Evolutionary conservation across 176 grass and related monocot species (phyloP).

Genomic region (Miscanthus lutarioriparius): DNA sequence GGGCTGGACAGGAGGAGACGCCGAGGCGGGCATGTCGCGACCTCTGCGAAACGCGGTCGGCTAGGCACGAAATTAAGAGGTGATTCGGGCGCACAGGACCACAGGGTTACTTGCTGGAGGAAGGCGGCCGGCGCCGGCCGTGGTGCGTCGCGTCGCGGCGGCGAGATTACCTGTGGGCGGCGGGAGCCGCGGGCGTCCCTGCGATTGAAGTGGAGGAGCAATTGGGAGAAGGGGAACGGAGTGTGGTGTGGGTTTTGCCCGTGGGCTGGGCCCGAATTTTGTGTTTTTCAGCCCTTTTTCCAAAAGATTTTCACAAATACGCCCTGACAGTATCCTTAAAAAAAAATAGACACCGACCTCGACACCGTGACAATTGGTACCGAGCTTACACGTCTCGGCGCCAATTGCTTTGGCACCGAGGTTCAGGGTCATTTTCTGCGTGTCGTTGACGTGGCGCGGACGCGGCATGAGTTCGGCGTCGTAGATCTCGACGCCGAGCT

Average conservation of each 20-base stretch:
- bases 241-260: not conserved
- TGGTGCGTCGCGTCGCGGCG: not conserved
- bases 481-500: too few relatives aligned
- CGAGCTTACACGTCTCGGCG: too few relatives aligned
- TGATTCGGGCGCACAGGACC: not conserved
- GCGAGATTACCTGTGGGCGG: constrained; percentile 33
- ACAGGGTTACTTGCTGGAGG: not conserved
- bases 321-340: too few relatives aligned
- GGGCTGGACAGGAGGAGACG: constrained; percentile 30
- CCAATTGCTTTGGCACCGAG: too few relatives aligned
- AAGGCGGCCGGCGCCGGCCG: not conserved
- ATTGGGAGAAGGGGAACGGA: not conserved
- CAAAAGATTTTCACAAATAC: too few relatives aligned
- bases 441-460: too few relatives aligned
- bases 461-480: too few relatives aligned
- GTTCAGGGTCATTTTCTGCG: too few relatives aligned
- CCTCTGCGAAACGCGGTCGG: not conserved
- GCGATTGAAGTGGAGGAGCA: not conserved
- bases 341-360: too few relatives aligned
- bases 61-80: not conserved
- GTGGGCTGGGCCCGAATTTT: too few relatives aligned
- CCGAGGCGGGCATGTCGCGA: not conserved
- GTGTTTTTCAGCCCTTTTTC: too few relatives aligned
- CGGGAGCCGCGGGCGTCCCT: not conserved
- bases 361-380: too few relatives aligned